Evolutionary conservation across 208 protist genomes (phyloP), one percentile per base, ranked within the genome.

Genomic region (Porcisia deanei): DNA sequence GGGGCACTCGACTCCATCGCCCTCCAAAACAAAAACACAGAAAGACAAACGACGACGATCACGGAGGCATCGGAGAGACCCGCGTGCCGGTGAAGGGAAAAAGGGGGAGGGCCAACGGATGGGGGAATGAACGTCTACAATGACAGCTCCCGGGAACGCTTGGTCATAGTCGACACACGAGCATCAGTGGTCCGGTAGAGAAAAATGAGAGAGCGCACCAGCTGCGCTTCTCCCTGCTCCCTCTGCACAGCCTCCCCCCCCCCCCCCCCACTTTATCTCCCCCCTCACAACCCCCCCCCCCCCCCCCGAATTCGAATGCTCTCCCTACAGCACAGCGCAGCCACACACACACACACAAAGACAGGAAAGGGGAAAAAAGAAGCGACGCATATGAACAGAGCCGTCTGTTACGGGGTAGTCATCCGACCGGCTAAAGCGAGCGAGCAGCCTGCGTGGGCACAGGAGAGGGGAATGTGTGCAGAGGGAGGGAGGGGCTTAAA

Each of bases 401-500:
- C 9, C 41, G 22, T n/a, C 8, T 5, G 47, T 5, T 22, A 22
- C 14, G 20, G 14, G 9, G 60, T 12, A 20, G 37, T 45, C 60
- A 45, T 45, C 16, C 37, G 60, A 45, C 34, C 37, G 60, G 43
- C 14, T 16, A 12, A n/a, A 45, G 10, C 37, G 20, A 6, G 14
- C 37, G 39, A 22, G 39, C 60, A 16, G 5, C 1, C 34, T 10
- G 9, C 20, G 4, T 14, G 37, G 53, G 22, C 20, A 30, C 43
- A 47, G 16, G 37, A 18, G 34, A 52, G 59, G 30, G 43, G 45
- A 71, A 49, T 30, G 30, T 30, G 0, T 30, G 30, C 30, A 30
- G 30, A 30, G 18, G 60, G 10, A 39, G n/a, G 60, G 18, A 25
- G 41, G 16, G 8, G 8, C n/a, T 75, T 58, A 97, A 73, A 89